Conservation (phyloP, 2,329 filamentous ascomycete species). For the Cryphonectria japonica region DNA sequence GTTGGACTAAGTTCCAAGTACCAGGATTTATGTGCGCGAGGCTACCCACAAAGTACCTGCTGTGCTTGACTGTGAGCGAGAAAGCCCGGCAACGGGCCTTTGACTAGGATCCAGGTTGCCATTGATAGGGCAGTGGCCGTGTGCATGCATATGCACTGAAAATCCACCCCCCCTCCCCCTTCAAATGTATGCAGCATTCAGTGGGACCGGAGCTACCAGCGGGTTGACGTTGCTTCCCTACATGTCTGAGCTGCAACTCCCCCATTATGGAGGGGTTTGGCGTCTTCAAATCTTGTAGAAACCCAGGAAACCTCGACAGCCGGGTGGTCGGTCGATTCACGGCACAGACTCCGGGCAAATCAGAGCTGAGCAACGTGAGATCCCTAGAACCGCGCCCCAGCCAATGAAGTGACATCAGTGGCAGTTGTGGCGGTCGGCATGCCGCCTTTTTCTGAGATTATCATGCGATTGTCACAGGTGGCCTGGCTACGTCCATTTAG, state of each 20-base stretch:
- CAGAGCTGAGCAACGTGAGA: background rate
- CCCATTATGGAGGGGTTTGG: background rate
- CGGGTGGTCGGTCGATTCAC: background rate
- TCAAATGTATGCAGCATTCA: background rate
- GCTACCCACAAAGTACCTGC: background rate
- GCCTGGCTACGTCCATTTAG: background rate
- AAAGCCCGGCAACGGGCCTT: constrained; percentile 16
- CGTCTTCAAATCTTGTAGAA: background rate
- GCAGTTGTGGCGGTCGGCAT: background rate
- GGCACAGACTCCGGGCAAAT: background rate
- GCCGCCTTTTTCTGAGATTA: background rate
- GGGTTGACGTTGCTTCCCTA: background rate
- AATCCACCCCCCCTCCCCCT: background rate
- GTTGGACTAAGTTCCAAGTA: constrained; percentile 21
- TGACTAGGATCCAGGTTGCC: constrained; percentile 7
- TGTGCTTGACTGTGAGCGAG: constrained; percentile 14
- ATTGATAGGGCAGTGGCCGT: background rate
- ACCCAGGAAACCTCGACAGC: background rate
- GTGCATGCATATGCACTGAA: constrained; percentile 1
- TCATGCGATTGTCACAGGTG: background rate
- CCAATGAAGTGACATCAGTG: background rate
- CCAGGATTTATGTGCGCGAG: constrained; percentile 22
- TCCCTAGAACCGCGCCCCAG: background rate
- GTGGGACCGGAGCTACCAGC: background rate
- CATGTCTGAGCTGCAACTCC: background rate